These are phyloP conservation scores for Corinectria fuckeliana DNA, from an alignment of 2,329 filamentous ascomycete species.

Conservation along the genomic window DNA sequence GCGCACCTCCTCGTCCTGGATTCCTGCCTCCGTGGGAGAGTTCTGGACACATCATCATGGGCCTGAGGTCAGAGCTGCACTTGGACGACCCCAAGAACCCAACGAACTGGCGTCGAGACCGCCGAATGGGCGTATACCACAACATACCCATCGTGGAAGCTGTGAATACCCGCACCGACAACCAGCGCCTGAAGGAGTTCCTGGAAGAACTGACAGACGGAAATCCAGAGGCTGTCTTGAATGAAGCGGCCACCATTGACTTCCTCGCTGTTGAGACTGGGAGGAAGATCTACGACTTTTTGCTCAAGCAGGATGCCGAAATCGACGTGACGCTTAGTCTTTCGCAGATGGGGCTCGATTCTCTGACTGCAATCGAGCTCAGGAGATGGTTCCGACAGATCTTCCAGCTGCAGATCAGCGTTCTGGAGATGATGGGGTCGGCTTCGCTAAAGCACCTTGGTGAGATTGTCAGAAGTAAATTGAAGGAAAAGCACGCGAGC, in stretches of 20 bases:
- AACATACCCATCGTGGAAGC: neutral
- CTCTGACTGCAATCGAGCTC: constrained; percentile 20
- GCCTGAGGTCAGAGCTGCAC: neutral
- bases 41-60: constrained; percentile 7
- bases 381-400: constrained; percentile 17
- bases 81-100: constrained; percentile 13
- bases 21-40: neutral
- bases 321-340: constrained; percentile 8
- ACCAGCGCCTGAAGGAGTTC: neutral
- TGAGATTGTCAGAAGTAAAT: neutral
- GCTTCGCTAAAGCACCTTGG: constrained; percentile 5
- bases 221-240: neutral
- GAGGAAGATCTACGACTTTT: constrained; percentile 11
- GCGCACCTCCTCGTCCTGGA: neutral
- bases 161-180: neutral
- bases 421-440: constrained; percentile 23
- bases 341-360: constrained; percentile 20
- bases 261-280: constrained; percentile 17
- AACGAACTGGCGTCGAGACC: constrained; percentile 17
- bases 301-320: constrained; percentile 8
- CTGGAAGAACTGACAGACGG: neutral
- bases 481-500: too few species aligned
- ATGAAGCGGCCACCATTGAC: neutral
- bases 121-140: constrained; percentile 20
- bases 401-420: constrained; percentile 16